Evolutionary conservation across 148 eudicot genomes (phyloP).

Genomic region (Hydrangea macrophylla): DNA sequence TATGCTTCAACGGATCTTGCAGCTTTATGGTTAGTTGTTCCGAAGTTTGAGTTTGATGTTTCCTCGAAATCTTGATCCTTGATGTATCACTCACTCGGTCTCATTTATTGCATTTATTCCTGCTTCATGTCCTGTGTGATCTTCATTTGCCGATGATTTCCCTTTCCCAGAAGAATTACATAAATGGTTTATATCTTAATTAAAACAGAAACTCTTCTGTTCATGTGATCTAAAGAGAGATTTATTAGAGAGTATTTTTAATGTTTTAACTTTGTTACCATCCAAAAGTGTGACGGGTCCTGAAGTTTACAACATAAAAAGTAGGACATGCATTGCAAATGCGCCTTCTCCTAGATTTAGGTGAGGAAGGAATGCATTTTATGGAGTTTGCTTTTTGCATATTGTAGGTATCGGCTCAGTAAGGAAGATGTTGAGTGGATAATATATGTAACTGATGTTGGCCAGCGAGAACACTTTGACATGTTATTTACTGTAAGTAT

Average conservation of each 20-base stretch:
- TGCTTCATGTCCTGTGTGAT: neutral
- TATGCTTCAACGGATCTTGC: slow-evolving; percentile 96
- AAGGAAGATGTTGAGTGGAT: slow-evolving; percentile 96
- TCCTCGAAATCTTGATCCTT: no score
- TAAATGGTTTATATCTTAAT: neutral
- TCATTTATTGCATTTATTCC: neutral
- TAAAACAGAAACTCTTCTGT: neutral
- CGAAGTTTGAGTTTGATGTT: neutral
- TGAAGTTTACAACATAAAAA: no score
- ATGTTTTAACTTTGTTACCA: no score
- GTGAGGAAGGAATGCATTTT: slow-evolving; percentile 7
- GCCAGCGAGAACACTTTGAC: slow-evolving; percentile 95
- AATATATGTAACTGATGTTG: slow-evolving; percentile 90
- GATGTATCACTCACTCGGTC: neutral
- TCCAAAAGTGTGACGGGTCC: no score
- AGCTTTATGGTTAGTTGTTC: slow-evolving; percentile 72
- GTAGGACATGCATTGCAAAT: no score
- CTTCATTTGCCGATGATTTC: neutral
- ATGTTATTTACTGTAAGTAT: slow-evolving; percentile 80
- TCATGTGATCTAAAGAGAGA: neutral
- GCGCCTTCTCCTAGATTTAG: neutral
- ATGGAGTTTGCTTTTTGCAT: slow-evolving; percentile 12
- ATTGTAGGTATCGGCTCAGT: slow-evolving; percentile 86
- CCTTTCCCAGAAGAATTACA: neutral
- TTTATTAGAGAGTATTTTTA: neutral